A percentile compares a stretch with the other conserved stretches of the same genome.
Evolutionary conservation across 208 protist genomes (phyloP).

Genomic region (Crithidia sp.): DNA sequence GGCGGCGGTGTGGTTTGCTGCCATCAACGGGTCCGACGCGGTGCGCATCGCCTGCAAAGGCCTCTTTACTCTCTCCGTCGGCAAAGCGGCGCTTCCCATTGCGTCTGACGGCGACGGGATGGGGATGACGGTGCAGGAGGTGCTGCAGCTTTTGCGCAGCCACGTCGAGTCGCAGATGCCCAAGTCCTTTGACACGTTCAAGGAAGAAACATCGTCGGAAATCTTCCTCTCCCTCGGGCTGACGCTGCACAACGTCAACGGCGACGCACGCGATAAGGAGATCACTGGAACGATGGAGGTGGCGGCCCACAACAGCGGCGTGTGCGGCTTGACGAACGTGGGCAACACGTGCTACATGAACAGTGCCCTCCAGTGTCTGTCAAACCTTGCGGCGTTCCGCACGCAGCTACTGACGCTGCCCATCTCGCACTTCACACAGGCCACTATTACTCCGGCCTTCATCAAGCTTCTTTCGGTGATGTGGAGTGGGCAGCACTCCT

Average conservation of each 20-base stretch:
- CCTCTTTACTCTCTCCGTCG: conserved; percentile 23
- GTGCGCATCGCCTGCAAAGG: conserved; percentile 32
- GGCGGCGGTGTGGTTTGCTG: conserved; percentile 41
- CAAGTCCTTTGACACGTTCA: conserved; percentile 17
- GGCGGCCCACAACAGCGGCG: conserved; percentile 40
- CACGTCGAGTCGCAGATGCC: conserved; percentile 31
- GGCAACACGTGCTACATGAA: conserved; percentile 96
- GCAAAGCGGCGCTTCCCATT: conserved; percentile 8
- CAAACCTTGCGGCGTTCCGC: conserved; percentile 80
- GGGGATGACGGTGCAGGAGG: conserved; percentile 34
- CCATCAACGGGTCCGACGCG: conserved; percentile 37
- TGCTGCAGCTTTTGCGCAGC: conserved; percentile 23
- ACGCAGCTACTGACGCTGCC: conserved; percentile 65
- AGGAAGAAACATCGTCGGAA: conserved; percentile 10
- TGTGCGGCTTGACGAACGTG: conserved; percentile 87
- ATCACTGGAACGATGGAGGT: conserved; percentile 38
- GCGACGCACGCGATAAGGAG: conserved; percentile 21
- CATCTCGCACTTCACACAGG: conserved; percentile 60
- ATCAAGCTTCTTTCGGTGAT: conserved; percentile 56
- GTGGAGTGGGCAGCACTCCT: conserved; percentile 57
- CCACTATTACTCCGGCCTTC: conserved; percentile 53
- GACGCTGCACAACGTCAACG: conserved; percentile 29
- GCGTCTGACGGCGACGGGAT: conserved; percentile 29
- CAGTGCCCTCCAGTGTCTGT: conserved; percentile 88
- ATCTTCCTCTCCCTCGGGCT: conserved; percentile 32